Percentiles rank a stretch among this genome's conserved stretches.
These are phyloP conservation scores for Trichoderma hamatum DNA, from an alignment of 2,329 filamentous ascomycete genomes.

Conservation along the genomic window DNA sequence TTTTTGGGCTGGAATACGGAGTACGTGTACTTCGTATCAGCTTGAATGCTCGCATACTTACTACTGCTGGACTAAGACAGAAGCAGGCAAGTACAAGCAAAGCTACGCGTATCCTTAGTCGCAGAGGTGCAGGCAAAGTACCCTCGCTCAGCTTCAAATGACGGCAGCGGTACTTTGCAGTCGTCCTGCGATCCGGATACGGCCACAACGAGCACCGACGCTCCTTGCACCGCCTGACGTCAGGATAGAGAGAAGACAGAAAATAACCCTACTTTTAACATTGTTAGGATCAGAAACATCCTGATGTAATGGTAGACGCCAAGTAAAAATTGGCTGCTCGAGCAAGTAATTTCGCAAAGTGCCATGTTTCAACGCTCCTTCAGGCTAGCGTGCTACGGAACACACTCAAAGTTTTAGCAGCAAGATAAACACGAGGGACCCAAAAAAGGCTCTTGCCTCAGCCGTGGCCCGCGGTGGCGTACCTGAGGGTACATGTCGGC, in stretches of 20 bases:
- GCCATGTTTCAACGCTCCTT: slow-evolving; percentile 11
- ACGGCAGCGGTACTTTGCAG: neutral
- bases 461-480: neutral
- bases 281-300: neutral
- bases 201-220: neutral
- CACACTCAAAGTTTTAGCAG: slow-evolving; percentile 18
- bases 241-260: neutral
- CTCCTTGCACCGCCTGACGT: neutral
- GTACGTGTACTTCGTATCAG: neutral
- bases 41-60: neutral
- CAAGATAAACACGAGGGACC: neutral
- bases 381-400: slow-evolving; percentile 23
- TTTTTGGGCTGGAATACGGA: neutral
- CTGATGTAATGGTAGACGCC: neutral
- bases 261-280: neutral
- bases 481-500: slow-evolving; percentile 20
- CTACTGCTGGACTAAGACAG: slow-evolving; percentile 15
- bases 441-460: slow-evolving; percentile 21
- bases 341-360: neutral
- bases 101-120: slow-evolving; percentile 20
- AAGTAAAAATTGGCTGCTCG: neutral
- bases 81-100: slow-evolving; percentile 2
- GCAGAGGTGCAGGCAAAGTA: neutral
- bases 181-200: neutral
- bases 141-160: neutral